Conservation (phyloP, 2,329 filamentous ascomycete species). For the Rachicladosporium sp. region DNA sequence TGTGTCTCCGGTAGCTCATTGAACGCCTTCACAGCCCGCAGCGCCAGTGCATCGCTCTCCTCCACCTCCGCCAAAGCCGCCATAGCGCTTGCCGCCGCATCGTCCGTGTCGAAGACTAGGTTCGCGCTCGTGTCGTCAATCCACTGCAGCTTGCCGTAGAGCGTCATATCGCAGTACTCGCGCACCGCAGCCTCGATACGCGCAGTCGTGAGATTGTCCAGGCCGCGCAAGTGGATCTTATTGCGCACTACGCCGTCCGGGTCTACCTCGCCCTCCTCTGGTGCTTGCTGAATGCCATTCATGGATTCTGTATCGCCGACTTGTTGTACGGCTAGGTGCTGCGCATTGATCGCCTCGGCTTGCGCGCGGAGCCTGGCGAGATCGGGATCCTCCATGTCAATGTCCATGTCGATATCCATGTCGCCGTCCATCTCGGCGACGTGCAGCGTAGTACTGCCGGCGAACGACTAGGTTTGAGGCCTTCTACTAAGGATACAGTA, state of each 20-base stretch:
- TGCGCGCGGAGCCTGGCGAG: slow-evolving; percentile 20
- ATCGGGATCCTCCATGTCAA: slow-evolving; percentile 19
- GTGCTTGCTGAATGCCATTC: slow-evolving; percentile 15
- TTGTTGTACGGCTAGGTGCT: slow-evolving; percentile 10
- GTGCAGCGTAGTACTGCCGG: neutral
- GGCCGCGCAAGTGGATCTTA: slow-evolving; percentile 74
- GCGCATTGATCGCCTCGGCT: slow-evolving; percentile 13
- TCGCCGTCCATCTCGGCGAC: slow-evolving; percentile 17
- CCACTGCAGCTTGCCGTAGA: slow-evolving; percentile 67
- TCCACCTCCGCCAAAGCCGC: slow-evolving; percentile 32
- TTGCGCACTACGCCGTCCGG: slow-evolving; percentile 26
- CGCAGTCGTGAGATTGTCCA: slow-evolving; percentile 68
- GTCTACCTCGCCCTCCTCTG: slow-evolving; percentile 23
- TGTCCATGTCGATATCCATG: slow-evolving; percentile 22
- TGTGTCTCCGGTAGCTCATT: slow-evolving; percentile 55
- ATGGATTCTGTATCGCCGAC: slow-evolving; percentile 14
- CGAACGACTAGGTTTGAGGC: neutral
- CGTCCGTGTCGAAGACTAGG: slow-evolving; percentile 54
- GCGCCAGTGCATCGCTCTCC: slow-evolving; percentile 40
- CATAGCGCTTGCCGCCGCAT: slow-evolving; percentile 43
- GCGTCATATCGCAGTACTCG: slow-evolving; percentile 49
- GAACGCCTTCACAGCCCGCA: slow-evolving; percentile 57
- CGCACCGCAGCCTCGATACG: slow-evolving; percentile 59
- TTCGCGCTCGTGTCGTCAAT: slow-evolving; percentile 90
- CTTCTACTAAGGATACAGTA: too few species aligned